Conservation (phyloP, 345 rosid genomes). For the Rhodomyrtus tomentosa region DNA sequence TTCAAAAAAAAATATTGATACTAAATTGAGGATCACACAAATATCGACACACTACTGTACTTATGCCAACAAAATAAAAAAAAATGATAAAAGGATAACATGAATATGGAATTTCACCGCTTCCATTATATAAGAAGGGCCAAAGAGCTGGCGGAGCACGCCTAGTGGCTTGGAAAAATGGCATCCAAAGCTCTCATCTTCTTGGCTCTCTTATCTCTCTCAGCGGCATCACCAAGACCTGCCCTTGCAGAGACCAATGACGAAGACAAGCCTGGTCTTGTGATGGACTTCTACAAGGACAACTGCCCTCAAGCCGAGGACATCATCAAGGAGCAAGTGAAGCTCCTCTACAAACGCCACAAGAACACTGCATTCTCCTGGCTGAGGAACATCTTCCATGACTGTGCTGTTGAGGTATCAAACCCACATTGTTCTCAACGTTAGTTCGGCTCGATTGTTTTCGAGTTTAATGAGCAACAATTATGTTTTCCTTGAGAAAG, state of each 20-base stretch:
- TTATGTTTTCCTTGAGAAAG: not conserved
- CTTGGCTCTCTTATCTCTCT: slow-evolving; percentile 31
- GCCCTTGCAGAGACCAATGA: slow-evolving; percentile 27
- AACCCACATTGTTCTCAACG: not conserved
- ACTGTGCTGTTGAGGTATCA: slow-evolving; percentile 83
- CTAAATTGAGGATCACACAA: too few species aligned
- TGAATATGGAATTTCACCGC: not conserved
- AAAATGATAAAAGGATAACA: not conserved
- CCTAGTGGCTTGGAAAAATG: slow-evolving; percentile 19
- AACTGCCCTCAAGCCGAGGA: slow-evolving; percentile 96
- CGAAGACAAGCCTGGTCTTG: slow-evolving; percentile 56
- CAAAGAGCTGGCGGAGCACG: not conserved
- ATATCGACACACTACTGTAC: too few species aligned
- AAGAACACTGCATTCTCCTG: slow-evolving; percentile 99
- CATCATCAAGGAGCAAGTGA: slow-evolving; percentile 77
- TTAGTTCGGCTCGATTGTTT: not conserved
- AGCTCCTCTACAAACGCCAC: slow-evolving; percentile 94
- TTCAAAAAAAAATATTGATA: too few species aligned
- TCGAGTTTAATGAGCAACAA: not conserved
- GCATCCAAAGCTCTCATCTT: slow-evolving; percentile 34
- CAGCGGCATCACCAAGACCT: slow-evolving; percentile 20
- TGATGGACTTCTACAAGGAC: slow-evolving; percentile 79
- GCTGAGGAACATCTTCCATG: slow-evolving; percentile 98
- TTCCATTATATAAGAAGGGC: slow-evolving; percentile 22
- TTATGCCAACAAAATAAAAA: too few species aligned